Conservation (phyloP, 2,329 filamentous ascomycete genomes). For the Talaromyces amestolkiae region DNA sequence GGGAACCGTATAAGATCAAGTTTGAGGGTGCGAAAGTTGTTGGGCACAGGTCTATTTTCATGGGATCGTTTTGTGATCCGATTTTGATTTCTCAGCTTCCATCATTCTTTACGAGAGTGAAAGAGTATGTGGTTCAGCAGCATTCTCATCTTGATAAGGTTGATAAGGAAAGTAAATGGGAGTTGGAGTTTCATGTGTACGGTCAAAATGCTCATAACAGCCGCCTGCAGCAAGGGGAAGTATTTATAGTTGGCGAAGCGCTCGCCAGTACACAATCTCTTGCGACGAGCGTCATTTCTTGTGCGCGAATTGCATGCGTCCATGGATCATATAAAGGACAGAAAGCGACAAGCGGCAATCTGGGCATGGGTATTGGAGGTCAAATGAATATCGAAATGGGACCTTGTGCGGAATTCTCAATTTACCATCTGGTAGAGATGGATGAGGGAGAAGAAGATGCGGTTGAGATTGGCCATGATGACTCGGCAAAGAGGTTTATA, state of each 20-base stretch:
- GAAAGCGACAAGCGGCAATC: conserved; percentile 7
- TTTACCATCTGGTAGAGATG: neutral
- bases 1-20: conserved; percentile 5
- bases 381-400: neutral
- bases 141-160: neutral
- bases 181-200: neutral
- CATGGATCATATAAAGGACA: conserved; percentile 4
- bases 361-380: conserved; percentile 4
- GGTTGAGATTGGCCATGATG: neutral
- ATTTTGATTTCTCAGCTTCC: conserved; percentile 6
- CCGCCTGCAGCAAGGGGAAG: neutral
- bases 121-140: neutral
- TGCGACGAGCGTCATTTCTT: neutral
- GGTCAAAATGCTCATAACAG: neutral
- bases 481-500: neutral
- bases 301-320: conserved; percentile 5
- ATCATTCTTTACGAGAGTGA: neutral
- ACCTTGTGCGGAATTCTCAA: neutral
- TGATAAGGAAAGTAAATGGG: neutral
- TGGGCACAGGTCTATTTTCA: conserved; percentile 9
- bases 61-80: conserved; percentile 13
- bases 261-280: conserved; percentile 7
- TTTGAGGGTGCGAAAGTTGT: conserved; percentile 4
- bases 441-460: neutral
- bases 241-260: neutral